Base-by-base conservation (phyloP, 257 asterid genomes). In the Pogostemon cablin region DNA sequence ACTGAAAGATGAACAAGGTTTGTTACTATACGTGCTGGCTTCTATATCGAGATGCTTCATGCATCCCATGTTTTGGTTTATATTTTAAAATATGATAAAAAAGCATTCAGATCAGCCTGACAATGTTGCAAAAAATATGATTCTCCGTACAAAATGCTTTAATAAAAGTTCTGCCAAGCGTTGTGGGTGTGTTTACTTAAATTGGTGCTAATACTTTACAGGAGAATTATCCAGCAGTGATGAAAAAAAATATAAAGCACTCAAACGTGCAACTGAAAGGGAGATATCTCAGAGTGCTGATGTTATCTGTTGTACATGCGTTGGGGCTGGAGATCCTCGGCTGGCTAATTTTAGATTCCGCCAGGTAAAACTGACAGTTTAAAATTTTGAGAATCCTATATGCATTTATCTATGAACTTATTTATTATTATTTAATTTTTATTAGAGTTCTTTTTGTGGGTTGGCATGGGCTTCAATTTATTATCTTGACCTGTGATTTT, bases 241-340 rank as follows among this genome's bases (percentile, higher is more conserved):
- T 44, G 99, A 95, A 86, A 95, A 95, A 74, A 91, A 95, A 58
- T 91, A 88, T 76, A 95, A 95, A 86, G 86, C 96, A 58, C 81
- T 90, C 78, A 92, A 91, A 79, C 89, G 98, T 81, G 96, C 97
- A 49, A 95, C 99, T 62, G 98, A 91, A 85, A 88, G 97, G 86
- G 99, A 95, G 87, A 95, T 95, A 81, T 82, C 92, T 71, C 99
- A 91, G 86, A 95, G 98, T 82, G 99, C 98, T 80, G 99, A 95
- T 83, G 99, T 95, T 76, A 95, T 95, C 77, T 95, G 98, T 63
- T 95, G 99, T 79, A 95, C 99, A 32, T 92, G 99, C 47, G 98
- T 95, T 68, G 99, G 99, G 64, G 99, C 98, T 67, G 98, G 99
- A 79, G 99, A 95, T 83, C 99, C 97, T 72, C 93, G 98, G 67